Evolutionary conservation across 352 stramenopile genomes (phyloP), one percentile per base, ranked within the genome.

Genomic region (Globisporangium polare): DNA sequence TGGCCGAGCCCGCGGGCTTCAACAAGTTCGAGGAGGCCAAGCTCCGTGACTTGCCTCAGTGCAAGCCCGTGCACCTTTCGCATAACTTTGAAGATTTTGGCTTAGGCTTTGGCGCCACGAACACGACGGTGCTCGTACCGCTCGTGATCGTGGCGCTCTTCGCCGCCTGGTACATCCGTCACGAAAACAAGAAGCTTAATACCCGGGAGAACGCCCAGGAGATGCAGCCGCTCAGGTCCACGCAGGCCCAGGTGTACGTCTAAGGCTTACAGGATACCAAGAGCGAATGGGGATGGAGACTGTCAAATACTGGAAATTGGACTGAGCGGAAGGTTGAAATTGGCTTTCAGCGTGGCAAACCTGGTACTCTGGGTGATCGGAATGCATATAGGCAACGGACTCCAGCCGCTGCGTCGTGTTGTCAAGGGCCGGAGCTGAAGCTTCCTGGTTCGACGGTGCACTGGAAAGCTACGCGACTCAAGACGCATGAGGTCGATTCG

Each of bases 1-100:
- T 74, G 35, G 68, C 68, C 20, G 69, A 66, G 46, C 43, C 56
- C 15, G 53, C 53, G 33, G 22, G 39, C 37, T 41, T 54, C 42
- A 62, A 62, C 43, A 62, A 62, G 41, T 62, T 24, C n/a, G 17
- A 54, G 4, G 56, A 54, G 45, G 13, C 43, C 1, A 29, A 27
- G 27, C 42, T 62, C 9, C 42, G 22, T 20, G 29, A 53, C 12
- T 26, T 54, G 5, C 46, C 46, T 20, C 8, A 33, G 29, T 33
- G 56, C 18, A 35, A n/a, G 13, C 43, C 46, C 12, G 46, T 62
- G 29, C 46, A 29, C 4, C 27, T 62, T 20, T 54, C 56, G 12
- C 27, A 55, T 29, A n/a, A 45, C n/a, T 35, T 54, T n/a, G 43
- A 15, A 9, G 4, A 9, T 12, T 39, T 39, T 39, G 33, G 33